Evolutionary conservation across 768 basidiomycete genomes (phyloP).

Genomic region (Hericium erinaceus): DNA sequence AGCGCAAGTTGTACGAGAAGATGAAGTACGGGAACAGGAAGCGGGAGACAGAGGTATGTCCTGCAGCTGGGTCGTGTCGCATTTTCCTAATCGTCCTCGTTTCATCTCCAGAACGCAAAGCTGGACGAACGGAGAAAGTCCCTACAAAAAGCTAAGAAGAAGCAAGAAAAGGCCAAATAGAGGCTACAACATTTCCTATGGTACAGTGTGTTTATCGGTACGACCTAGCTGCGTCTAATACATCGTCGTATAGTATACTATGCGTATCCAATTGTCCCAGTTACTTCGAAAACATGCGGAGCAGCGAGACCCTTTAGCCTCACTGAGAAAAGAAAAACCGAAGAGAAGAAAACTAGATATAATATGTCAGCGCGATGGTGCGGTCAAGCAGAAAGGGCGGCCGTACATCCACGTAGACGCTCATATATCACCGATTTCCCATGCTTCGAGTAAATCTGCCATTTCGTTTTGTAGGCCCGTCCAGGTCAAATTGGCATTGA

Average conservation of each 20-base stretch:
- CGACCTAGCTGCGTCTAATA: background rate
- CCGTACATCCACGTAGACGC: background rate
- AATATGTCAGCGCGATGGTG: background rate
- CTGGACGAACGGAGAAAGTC: constrained; percentile 50
- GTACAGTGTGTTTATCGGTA: background rate
- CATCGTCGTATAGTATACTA: background rate
- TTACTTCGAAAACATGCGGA: too few species aligned
- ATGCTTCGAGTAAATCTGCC: constrained; percentile 10
- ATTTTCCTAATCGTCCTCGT: constrained; percentile 7
- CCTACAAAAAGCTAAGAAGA: constrained; percentile 45
- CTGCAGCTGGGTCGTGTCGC: background rate
- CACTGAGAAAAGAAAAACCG: background rate
- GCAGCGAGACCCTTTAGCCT: too few species aligned
- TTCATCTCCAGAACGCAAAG: constrained; percentile 40
- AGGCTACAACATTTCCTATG: too few species aligned
- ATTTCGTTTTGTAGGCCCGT: constrained; percentile 4
- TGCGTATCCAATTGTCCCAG: background rate
- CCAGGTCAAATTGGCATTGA: constrained; percentile 6
- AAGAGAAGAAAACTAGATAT: background rate
- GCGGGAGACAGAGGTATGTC: constrained; percentile 67
- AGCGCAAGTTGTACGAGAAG: constrained; percentile 87
- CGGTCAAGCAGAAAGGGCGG: background rate
- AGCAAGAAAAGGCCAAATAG: constrained; percentile 23
- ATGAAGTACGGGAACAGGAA: constrained; percentile 83
- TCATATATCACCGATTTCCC: constrained; percentile 15